Conservation (phyloP, 768 basidiomycete genomes). For the Vishniacozyma victoriae region DNA sequence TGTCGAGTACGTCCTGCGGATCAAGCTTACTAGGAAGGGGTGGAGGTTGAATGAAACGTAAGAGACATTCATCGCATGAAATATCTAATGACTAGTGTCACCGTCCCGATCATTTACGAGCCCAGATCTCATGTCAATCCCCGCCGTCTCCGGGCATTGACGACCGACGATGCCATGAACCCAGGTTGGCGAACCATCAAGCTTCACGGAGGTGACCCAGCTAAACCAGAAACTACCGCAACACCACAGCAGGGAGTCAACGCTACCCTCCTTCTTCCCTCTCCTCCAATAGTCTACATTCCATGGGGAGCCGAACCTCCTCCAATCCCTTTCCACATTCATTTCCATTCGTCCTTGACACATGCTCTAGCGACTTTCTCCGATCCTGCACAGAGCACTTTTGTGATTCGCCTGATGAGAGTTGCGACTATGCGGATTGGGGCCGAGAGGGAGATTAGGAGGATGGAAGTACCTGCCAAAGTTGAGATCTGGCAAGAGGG, state of each 20-base stretch:
- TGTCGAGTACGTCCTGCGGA: constrained; percentile 33
- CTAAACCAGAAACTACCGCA: constrained; percentile 4
- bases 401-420: constrained; percentile 29
- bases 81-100: constrained; percentile 11
- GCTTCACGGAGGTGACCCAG: constrained; percentile 26
- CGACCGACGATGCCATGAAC: constrained; percentile 34
- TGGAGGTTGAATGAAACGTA: constrained; percentile 37
- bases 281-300: constrained; percentile 37
- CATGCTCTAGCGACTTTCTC: constrained; percentile 29
- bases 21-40: constrained; percentile 28
- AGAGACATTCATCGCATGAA: constrained; percentile 5
- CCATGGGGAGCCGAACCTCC: constrained; percentile 11
- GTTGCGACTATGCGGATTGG: constrained; percentile 33
- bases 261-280: constrained; percentile 31
- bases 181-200: constrained; percentile 38
- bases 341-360: constrained; percentile 29
- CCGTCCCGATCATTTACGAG: constrained; percentile 36
- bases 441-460: constrained; percentile 27
- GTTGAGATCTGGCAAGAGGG: constrained; percentile 39
- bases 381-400: constrained; percentile 25
- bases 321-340: constrained; percentile 37
- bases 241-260: constrained; percentile 15
- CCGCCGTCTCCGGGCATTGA: constrained; percentile 27
- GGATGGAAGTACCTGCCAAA: constrained; percentile 32
- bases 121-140: constrained; percentile 34